Conservation (phyloP, 805 yeast species). For the Candida broadrunensis region DNA sequence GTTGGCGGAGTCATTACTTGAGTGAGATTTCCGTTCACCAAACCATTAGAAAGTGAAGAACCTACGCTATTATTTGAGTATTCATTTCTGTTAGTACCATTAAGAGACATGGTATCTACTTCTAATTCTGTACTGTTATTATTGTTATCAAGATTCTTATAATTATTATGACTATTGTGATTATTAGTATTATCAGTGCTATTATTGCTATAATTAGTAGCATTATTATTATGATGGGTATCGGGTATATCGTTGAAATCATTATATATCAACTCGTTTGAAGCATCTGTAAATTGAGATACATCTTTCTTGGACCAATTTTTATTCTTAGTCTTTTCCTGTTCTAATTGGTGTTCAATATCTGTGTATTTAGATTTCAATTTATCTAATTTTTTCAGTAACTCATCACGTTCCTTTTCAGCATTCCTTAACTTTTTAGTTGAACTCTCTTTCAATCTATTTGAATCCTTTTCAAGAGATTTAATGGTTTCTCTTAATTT, state of each 20-base stretch:
- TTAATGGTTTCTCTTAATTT: slow-evolving; percentile 14
- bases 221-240: background rate
- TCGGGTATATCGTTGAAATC: background rate
- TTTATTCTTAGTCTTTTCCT: background rate
- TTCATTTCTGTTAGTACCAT: no score
- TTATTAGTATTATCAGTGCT: background rate
- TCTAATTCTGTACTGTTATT: no score
- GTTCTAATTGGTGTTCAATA: background rate
- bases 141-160: background rate
- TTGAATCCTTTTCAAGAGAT: slow-evolving; percentile 5
- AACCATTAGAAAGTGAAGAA: no score
- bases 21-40: no score
- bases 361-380: background rate
- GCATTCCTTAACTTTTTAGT: slow-evolving; percentile 3
- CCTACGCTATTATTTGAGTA: no score
- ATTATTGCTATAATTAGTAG: background rate
- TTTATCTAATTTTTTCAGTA: background rate
- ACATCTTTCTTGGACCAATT: background rate
- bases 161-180: background rate
- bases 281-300: background rate
- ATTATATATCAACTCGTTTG: background rate
- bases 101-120: no score
- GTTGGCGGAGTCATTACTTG: no score
- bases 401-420: slow-evolving; percentile 7
- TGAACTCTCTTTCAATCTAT: slow-evolving; percentile 1